phyloP scores from a whole-genome alignment of 1,284 basidiomycete genomes.

The Moesziomyces sp. region DNA sequence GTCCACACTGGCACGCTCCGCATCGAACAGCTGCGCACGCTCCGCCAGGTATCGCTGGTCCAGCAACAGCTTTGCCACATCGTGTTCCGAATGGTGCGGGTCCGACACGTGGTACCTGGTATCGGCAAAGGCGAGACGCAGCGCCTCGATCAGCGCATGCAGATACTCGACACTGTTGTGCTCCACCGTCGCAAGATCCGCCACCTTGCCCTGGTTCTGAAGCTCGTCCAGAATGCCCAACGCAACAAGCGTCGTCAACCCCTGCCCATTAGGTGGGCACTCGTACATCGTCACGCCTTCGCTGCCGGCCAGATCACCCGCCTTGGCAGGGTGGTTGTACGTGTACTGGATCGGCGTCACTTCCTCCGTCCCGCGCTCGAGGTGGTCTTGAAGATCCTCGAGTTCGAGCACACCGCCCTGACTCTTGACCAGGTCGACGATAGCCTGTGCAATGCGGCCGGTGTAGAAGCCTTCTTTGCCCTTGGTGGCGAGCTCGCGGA shows the following conservation, averaged over 20 bases:
- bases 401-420: slow-evolving; percentile 90
- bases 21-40: slow-evolving; percentile 83
- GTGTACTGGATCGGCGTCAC: slow-evolving; percentile 91
- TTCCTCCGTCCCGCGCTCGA: slow-evolving; percentile 73
- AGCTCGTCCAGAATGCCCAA: slow-evolving; percentile 90
- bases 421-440: slow-evolving; percentile 78
- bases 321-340: slow-evolving; percentile 71
- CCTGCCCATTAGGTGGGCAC: slow-evolving; percentile 96
- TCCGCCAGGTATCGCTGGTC: slow-evolving; percentile 79
- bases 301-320: slow-evolving; percentile 68
- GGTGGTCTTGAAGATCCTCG: slow-evolving; percentile 83
- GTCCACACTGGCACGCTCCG: slow-evolving; percentile 74
- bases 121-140: slow-evolving; percentile 81
- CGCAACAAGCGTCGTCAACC: slow-evolving; percentile 89
- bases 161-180: slow-evolving; percentile 90
- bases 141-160: slow-evolving; percentile 84
- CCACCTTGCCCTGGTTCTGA: slow-evolving; percentile 78
- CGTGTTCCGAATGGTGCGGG: slow-evolving; percentile 77
- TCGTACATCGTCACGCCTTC: slow-evolving; percentile 71
- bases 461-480: slow-evolving; percentile 93
- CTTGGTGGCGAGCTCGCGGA: slow-evolving; percentile 79
- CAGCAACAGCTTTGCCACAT: slow-evolving; percentile 70
- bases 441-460: slow-evolving; percentile 85
- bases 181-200: slow-evolving; percentile 79
- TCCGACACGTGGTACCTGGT: slow-evolving; percentile 89